Base-by-base conservation (phyloP, 1,284 basidiomycete genomes). In the Microbotryomycetes sp. region DNA sequence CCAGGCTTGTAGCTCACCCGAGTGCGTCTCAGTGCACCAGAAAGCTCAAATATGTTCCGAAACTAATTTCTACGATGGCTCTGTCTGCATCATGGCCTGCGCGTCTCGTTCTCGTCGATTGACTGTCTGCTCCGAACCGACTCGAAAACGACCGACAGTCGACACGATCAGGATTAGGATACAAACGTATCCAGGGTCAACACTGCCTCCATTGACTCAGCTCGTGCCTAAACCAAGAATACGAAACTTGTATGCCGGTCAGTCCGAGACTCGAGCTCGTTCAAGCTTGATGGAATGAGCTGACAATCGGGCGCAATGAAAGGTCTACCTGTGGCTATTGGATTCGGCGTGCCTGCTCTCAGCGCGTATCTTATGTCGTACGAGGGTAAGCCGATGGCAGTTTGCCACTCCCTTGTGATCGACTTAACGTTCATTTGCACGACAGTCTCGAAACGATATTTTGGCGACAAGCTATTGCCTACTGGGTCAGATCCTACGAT, bases 291-390 rank as follows among this genome's bases (percentile, higher is more conserved):
- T 30, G 5, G 18, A 15, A 24, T n/a, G 3, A 5, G 2, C 0
- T 11, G 1, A 53, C 31, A 28, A 52, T 27, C 30, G 16, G 7
- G 5, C 15, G 15, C 18, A 11, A 1, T n/a, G 6, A 21, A 58
- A 63, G 70, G 70, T 24, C 56, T 71, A 2, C 70, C 70, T 1
- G 66, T 71, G 11, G 70, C 70, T n/a, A 52, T 71, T 18, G 67
- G 59, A 26, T 71, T 71, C 61, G 62, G 63, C 2, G 63, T 70
- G 3, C 70, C 70, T 0, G 68, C 68, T 2, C 59, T 68, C 2
- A 62, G 61, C 26, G 61, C 70, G 28, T 71, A 71, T 50, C 53
- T 71, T 24, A 57, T 62, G 16, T 57, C 61, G 2, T 71, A 71
- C 45, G 70, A 71, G 58, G 64, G 65, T 64, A n/a, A 41, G 56